Evolutionary conservation across 116 monocot genomes (phyloP).

Genomic region (Cymodocea nodosa): DNA sequence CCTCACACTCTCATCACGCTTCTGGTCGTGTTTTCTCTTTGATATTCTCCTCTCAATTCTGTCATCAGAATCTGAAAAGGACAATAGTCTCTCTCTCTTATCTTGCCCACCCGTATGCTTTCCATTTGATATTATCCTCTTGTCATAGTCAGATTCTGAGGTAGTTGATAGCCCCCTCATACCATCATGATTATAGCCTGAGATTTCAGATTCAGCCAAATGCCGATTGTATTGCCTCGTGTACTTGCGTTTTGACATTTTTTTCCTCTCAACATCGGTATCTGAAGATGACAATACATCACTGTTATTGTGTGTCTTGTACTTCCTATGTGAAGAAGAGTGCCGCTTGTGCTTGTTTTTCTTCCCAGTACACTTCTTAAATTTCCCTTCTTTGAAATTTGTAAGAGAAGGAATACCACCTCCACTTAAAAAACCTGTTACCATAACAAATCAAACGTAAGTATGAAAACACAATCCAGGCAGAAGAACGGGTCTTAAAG

Average conservation of each 20-base stretch:
- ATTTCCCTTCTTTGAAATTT: constrained; percentile 3
- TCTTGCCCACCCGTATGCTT: too few species aligned
- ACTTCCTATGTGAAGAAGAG: neutral
- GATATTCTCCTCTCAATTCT: constrained; percentile 1
- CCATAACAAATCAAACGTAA: neutral
- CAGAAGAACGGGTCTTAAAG: neutral
- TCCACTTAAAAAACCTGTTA: constrained; percentile 20
- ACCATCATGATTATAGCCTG: neutral
- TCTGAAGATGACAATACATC: constrained; percentile 1
- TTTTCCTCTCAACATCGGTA: neutral
- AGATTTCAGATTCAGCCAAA: neutral
- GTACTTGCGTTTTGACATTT: constrained; percentile 3
- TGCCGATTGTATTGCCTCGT: neutral
- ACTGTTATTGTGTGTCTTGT: neutral
- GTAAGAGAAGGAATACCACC: constrained; percentile 16
- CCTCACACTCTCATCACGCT: neutral
- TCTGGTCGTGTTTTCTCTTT: constrained; percentile 5
- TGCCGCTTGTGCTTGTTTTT: constrained; percentile 11
- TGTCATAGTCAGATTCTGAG: neutral
- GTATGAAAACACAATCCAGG: neutral
- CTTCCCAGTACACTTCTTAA: constrained; percentile 8
- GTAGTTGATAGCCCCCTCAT: neutral
- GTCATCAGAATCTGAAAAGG: constrained; percentile 1
- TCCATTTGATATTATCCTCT: constrained; percentile 1
- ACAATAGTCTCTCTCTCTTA: too few species aligned